Evolutionary conservation across 1,284 basidiomycete genomes (phyloP).

Genomic region (Mycosarcoma maydis): DNA sequence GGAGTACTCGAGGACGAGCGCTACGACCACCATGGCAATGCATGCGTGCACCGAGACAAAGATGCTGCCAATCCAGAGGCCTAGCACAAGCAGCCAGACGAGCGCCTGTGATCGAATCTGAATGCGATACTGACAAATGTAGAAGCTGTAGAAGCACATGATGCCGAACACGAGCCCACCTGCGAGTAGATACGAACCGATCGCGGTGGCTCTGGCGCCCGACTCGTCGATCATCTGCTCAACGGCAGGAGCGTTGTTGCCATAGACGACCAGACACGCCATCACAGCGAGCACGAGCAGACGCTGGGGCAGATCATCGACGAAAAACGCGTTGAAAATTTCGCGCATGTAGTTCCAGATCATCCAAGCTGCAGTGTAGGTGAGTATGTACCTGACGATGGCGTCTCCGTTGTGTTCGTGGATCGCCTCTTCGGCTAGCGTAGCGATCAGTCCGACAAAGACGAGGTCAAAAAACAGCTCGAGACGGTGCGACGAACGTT

Average conservation of each 20-base stretch:
- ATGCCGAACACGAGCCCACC: constrained; percentile 37
- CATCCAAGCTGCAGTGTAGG: constrained; percentile 53
- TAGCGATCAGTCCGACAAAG: constrained; percentile 58
- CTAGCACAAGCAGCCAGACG: constrained; percentile 39
- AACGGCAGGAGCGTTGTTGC: constrained; percentile 53
- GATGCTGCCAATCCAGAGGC: constrained; percentile 52
- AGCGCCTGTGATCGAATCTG: constrained; percentile 43
- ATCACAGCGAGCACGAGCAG: constrained; percentile 58
- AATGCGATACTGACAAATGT: constrained; percentile 57
- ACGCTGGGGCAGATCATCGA: constrained; percentile 52
- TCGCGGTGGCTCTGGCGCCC: constrained; percentile 47
- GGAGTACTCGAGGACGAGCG: constrained; percentile 45
- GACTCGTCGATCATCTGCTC: constrained; percentile 30
- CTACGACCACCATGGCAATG: constrained; percentile 49
- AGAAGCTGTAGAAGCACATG: constrained; percentile 46
- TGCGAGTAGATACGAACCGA: constrained; percentile 53
- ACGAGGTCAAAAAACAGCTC: constrained; percentile 60
- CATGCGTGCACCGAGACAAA: constrained; percentile 45
- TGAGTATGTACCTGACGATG: constrained; percentile 54
- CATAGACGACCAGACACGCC: constrained; percentile 53
- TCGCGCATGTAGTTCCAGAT: constrained; percentile 59
- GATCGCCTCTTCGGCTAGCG: constrained; percentile 52
- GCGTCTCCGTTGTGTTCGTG: constrained; percentile 47
- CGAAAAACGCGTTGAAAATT: constrained; percentile 58
- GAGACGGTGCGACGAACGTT: constrained; percentile 45